Conservation (phyloP, 192 early-diverging fungal species). For the Backusella sp. region DNA sequence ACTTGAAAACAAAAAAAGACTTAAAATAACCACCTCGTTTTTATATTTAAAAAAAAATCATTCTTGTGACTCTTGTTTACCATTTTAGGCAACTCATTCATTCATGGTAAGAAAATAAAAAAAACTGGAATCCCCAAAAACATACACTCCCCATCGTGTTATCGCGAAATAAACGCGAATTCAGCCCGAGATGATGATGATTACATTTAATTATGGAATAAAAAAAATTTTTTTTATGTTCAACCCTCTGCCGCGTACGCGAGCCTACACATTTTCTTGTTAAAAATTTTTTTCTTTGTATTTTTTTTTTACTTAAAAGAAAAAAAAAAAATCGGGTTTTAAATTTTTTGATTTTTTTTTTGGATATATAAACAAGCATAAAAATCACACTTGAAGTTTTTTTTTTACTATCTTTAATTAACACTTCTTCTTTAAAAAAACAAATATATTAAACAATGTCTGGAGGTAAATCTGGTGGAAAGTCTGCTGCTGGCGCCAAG, state of each 20-base stretch:
- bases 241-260: not conserved
- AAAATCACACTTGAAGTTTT: not conserved
- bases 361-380: not conserved
- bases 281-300: not conserved
- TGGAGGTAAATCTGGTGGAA: slow-evolving; percentile 75
- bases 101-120: too few relatives aligned
- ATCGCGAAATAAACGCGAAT: slow-evolving; percentile 27
- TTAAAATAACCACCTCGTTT: not conserved
- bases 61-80: too few relatives aligned
- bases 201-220: not conserved
- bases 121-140: too few relatives aligned
- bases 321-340: too few relatives aligned
- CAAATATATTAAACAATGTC: slow-evolving; percentile 46
- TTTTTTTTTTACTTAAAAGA: too few relatives aligned
- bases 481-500: slow-evolving; percentile 64
- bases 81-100: too few relatives aligned
- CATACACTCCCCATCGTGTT: not conserved
- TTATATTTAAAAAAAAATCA: too few relatives aligned
- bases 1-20: not conserved
- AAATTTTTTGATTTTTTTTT: too few relatives aligned
- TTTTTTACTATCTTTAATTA: not conserved
- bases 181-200: not conserved
- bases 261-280: not conserved
- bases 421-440: not conserved
- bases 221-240: slow-evolving; percentile 13